Base-by-base conservation (phyloP, 129 eudicot species). In the Saposhnikovia divaricata region DNA sequence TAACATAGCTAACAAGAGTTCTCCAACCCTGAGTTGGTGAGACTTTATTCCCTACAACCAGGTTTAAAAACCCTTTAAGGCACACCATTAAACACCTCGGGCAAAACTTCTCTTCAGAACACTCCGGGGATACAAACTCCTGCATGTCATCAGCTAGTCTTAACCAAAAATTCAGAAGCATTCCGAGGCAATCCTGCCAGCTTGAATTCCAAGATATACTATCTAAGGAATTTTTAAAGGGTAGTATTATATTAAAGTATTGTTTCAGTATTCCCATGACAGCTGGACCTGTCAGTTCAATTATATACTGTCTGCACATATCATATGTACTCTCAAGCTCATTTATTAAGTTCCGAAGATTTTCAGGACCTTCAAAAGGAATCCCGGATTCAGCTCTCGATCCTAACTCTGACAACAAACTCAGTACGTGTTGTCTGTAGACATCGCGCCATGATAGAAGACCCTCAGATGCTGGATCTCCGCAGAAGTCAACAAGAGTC, bases 311-410 rank as follows among this genome's bases (percentile, higher is more conserved):
- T 81, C 84, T 83, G 85, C 93, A 88, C 37, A n/a, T 75, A 68
- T 88, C 87, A 57, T 89, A 96, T 19, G 85, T 89, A 84, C 78
- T 83, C 89, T 90, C 97, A 25, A 96, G 80, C 73, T 92, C 97
- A 63, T 82, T 87, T 43, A 92, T 73, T 38, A 96, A 90, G 63
- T 74, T 27, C 50, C 53, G 81, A 78, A 92, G 90, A 65, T 77
- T 85, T 84, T 92, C 94, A 37, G 95, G 87, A 77, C 80, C 80
- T 83, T 88, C 87, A 76, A 84, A 76, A 82, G 79, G 84, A 77
- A n/a, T 69, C 31, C 82, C 87, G 21, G 82, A 81, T 81, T 87
- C 88, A 46, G 91, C 93, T n/a, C 81, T 87, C 44, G 65, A 69
- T 84, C 92, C 95, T 40, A 96, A 76, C 81, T 80, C 76, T 11